Conservation (phyloP, 2,329 filamentous ascomycete species). For the Chaetomiaceae sp. region DNA sequence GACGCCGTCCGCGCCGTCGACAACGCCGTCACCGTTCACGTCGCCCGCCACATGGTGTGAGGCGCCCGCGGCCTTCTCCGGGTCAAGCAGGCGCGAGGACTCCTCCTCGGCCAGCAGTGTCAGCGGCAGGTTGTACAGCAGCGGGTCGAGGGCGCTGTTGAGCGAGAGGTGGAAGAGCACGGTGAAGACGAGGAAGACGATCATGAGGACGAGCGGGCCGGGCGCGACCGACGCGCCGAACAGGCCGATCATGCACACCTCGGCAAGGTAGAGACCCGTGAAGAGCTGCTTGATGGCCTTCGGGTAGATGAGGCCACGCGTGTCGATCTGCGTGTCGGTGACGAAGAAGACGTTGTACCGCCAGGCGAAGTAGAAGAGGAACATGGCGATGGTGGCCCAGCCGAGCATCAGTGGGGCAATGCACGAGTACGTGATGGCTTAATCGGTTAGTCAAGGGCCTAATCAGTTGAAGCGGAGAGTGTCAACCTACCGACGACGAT, state of each 20-base stretch:
- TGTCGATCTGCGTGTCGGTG: constrained; percentile 74
- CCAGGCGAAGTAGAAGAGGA: constrained; percentile 79
- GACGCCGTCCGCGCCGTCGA: constrained; percentile 5
- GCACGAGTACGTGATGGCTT: constrained; percentile 76
- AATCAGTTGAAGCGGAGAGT: no score
- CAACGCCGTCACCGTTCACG: constrained; percentile 20
- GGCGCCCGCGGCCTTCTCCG: constrained; percentile 18
- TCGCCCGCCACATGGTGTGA: constrained; percentile 2
- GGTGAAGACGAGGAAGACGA: constrained; percentile 69
- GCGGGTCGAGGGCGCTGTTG: constrained; percentile 65
- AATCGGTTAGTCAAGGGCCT: constrained; percentile 21
- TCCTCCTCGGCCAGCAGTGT: constrained; percentile 52
- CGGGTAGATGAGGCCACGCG: constrained; percentile 80
- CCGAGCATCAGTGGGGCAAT: constrained; percentile 80
- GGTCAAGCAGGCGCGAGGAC: constrained; percentile 23
- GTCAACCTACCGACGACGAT: constrained; percentile 62
- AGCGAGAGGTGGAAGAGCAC: constrained; percentile 69
- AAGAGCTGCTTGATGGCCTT: constrained; percentile 83
- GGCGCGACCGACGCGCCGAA: constrained; percentile 64
- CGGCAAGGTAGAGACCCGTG: constrained; percentile 74
- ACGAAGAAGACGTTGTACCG: constrained; percentile 89
- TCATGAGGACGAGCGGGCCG: constrained; percentile 68
- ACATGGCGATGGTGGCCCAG: constrained; percentile 73
- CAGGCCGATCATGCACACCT: constrained; percentile 77
- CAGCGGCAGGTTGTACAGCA: constrained; percentile 73